Evolutionary conservation across 768 basidiomycete species (phyloP).

Genomic region (Sporobolomyces roseus): DNA sequence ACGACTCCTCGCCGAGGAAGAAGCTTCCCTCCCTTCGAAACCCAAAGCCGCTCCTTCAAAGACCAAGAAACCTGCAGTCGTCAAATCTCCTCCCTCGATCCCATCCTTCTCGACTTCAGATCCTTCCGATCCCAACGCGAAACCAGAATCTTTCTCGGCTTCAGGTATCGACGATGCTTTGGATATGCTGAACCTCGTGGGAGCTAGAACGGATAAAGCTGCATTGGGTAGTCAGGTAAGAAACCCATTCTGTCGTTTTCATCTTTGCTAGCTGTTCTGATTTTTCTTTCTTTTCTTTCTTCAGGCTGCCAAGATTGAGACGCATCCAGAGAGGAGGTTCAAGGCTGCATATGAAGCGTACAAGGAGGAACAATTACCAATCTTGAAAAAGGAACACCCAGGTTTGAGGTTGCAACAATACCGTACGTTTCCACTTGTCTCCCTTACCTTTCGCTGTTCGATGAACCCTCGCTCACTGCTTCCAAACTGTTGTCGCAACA

Average conservation of each 20-base stretch:
- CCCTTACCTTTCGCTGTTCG: no score
- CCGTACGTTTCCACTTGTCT: not conserved
- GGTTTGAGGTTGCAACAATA: conserved; percentile 52
- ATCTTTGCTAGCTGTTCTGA: no score
- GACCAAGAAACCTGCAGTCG: conserved; percentile 40
- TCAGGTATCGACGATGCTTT: conserved; percentile 46
- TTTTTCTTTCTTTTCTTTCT: no score
- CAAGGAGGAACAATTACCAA: conserved; percentile 50
- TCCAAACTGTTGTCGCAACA: not conserved
- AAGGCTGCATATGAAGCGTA: conserved; percentile 54
- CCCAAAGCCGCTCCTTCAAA: conserved; percentile 43
- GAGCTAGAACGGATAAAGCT: conserved; percentile 50
- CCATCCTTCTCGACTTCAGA: conserved; percentile 39
- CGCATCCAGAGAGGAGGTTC: conserved; percentile 50
- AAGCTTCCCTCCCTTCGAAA: conserved; percentile 37
- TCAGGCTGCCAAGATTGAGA: conserved; percentile 40
- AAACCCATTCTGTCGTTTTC: no score
- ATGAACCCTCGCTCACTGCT: not conserved
- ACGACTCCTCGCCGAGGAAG: conserved; percentile 44
- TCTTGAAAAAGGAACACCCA: conserved; percentile 51
- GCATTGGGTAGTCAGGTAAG: conserved; percentile 49
- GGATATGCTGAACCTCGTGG: conserved; percentile 51
- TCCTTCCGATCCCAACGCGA: not conserved
- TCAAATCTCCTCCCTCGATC: conserved; percentile 41
- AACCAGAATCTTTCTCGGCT: conserved; percentile 31